These are phyloP conservation scores for Myochromella boudieri DNA, from an alignment of 768 basidiomycete species.

Conservation along the genomic window DNA sequence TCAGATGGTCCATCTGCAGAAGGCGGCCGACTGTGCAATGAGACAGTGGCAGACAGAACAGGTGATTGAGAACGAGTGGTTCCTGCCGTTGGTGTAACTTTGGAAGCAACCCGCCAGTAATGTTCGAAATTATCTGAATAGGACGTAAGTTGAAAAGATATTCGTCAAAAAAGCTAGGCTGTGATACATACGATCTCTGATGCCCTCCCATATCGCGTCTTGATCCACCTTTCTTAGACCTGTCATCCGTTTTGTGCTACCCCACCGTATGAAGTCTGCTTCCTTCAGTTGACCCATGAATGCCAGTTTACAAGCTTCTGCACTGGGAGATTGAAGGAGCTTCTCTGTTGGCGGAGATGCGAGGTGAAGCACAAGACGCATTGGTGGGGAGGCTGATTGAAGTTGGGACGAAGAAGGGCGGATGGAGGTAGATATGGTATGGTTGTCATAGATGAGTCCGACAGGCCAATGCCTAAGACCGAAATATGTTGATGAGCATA, in stretches of 20 bases:
- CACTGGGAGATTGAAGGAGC: conserved; percentile 73
- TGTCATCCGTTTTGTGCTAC: conserved; percentile 92
- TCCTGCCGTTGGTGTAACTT: conserved; percentile 82
- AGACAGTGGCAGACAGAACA: conserved; percentile 52
- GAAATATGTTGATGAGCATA: conserved; percentile 1
- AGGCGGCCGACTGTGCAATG: conserved; percentile 63
- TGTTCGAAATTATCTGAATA: conserved; percentile 90
- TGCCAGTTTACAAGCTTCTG: conserved; percentile 88
- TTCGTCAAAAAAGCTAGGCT: neutral
- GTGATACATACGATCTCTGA: conserved; percentile 81
- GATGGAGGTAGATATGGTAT: conserved; percentile 62
- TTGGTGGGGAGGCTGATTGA: conserved; percentile 46
- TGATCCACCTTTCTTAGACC: conserved; percentile 88
- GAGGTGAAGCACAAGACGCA: conserved; percentile 84
- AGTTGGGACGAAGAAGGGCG: conserved; percentile 46
- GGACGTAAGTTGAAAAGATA: conserved; percentile 5
- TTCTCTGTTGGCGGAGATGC: conserved; percentile 86
- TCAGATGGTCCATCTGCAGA: conserved; percentile 62
- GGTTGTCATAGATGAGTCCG: conserved; percentile 89
- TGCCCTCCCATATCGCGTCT: conserved; percentile 96
- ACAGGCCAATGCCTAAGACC: conserved; percentile 94
- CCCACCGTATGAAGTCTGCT: conserved; percentile 96
- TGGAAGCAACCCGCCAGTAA: conserved; percentile 92
- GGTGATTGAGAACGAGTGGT: conserved; percentile 60
- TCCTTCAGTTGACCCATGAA: conserved; percentile 98